Conservation (phyloP, 2,329 filamentous ascomycete genomes). For the Alternaria longipes region DNA sequence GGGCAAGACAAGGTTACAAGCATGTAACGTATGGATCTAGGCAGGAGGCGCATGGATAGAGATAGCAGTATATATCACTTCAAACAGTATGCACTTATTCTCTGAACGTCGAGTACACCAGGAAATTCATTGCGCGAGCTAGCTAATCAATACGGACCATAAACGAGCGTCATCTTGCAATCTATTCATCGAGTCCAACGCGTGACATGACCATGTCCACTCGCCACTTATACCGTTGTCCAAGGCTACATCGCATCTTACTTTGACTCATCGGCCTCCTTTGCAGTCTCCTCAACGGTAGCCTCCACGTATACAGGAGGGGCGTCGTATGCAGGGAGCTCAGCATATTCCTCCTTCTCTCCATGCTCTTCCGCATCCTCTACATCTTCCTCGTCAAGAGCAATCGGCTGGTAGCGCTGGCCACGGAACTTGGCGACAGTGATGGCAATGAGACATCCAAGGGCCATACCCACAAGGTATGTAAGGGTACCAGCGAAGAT, state of each 20-base stretch:
- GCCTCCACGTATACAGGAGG: constrained; percentile 52
- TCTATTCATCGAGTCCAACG: constrained; percentile 6
- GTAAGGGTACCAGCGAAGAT: constrained; percentile 73
- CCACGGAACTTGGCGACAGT: constrained; percentile 66
- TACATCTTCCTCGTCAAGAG: constrained; percentile 43
- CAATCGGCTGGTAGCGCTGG: constrained; percentile 47
- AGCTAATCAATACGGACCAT: constrained; percentile 4
- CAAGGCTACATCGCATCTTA: constrained; percentile 12
- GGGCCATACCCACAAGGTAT: constrained; percentile 72
- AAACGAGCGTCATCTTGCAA: constrained; percentile 4
- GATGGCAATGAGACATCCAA: constrained; percentile 69
- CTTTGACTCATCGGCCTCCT: constrained; percentile 30
- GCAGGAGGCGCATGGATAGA: background rate
- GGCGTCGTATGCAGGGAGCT: constrained; percentile 49
- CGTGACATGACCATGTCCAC: constrained; percentile 6
- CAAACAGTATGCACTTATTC: fast-evolving
- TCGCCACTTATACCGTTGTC: background rate
- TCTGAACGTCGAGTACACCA: constrained; percentile 7
- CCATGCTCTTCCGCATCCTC: constrained; percentile 33
- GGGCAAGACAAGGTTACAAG: background rate
- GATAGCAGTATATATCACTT: background rate
- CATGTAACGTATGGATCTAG: background rate
- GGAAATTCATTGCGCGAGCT: constrained; percentile 18
- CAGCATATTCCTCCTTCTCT: constrained; percentile 48
- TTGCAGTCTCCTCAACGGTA: constrained; percentile 36